phyloP scores from a whole-genome alignment of 148 eudicot genomes.

The Persicaria tinctoria region DNA sequence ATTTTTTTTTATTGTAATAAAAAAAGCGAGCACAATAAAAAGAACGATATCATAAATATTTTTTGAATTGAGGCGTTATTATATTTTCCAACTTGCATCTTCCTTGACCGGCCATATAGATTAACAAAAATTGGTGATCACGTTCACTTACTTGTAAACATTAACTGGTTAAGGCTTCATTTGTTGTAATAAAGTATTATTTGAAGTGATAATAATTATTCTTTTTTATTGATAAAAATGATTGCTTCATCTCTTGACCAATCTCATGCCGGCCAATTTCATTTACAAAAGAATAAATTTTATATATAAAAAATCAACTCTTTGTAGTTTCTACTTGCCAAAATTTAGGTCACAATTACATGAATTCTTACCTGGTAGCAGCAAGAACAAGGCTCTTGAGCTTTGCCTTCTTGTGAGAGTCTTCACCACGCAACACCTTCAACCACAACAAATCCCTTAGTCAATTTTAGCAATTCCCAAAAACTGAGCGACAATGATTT shows the following conservation, averaged over 20 bases:
- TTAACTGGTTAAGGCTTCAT: neutral
- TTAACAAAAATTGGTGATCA: neutral
- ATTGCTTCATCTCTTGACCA: no score
- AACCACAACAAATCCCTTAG: neutral
- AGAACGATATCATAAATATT: no score
- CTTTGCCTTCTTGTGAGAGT: conserved; percentile 47
- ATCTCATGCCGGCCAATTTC: no score
- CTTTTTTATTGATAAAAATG: neutral
- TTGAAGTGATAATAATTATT: neutral
- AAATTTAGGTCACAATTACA: neutral
- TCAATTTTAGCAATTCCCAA: neutral
- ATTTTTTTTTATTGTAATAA: no score
- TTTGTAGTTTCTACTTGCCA: neutral
- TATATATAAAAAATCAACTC: no score
- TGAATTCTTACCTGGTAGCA: conserved; percentile 58
- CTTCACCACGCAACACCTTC: conserved; percentile 54
- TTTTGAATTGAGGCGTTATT: neutral
- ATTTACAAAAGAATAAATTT: no score
- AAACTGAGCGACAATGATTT: neutral
- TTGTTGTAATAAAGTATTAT: neutral
- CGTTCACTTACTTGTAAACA: conserved; percentile 6
- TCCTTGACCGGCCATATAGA: neutral
- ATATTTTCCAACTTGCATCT: conserved; percentile 1
- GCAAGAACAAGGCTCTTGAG: conserved; percentile 66
- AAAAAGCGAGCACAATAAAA: no score